A percentile compares a stretch with the other conserved stretches of the same genome.
Evolutionary conservation across 176 grass and related monocot species (phyloP).

Genomic region (Tuctoria greenei): DNA sequence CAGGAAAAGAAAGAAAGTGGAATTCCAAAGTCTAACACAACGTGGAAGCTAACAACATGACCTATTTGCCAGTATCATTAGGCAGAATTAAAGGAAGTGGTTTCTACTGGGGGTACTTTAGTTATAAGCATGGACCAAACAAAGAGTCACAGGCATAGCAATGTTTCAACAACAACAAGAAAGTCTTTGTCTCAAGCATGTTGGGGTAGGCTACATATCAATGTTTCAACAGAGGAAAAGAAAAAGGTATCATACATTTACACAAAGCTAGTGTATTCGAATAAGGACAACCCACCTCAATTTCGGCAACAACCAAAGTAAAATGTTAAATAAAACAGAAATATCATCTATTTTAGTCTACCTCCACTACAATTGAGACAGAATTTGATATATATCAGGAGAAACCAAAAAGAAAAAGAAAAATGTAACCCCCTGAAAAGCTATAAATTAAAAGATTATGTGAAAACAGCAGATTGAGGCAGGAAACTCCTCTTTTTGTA

Average conservation of each 20-base stretch:
- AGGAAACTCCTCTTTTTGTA: background rate
- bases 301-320: background rate
- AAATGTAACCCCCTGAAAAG: background rate
- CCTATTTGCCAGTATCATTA: slow-evolving; percentile 2
- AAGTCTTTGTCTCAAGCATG: too few relatives aligned
- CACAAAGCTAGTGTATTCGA: background rate
- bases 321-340: too few relatives aligned
- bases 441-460: background rate
- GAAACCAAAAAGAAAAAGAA: background rate
- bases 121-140: background rate
- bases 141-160: background rate
- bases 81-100: background rate
- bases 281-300: background rate
- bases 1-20: background rate
- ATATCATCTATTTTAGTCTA: too few relatives aligned
- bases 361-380: too few relatives aligned
- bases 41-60: slow-evolving; percentile 5
- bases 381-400: too few relatives aligned
- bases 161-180: too few relatives aligned
- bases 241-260: background rate
- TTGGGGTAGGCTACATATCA: too few relatives aligned
- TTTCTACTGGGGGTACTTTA: background rate
- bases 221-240: background rate
- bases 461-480: background rate
- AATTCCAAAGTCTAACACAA: slow-evolving; percentile 5